phyloP scores from a whole-genome alignment of 2,329 filamentous ascomycete species.

The Pseudocercospora eumusae region DNA sequence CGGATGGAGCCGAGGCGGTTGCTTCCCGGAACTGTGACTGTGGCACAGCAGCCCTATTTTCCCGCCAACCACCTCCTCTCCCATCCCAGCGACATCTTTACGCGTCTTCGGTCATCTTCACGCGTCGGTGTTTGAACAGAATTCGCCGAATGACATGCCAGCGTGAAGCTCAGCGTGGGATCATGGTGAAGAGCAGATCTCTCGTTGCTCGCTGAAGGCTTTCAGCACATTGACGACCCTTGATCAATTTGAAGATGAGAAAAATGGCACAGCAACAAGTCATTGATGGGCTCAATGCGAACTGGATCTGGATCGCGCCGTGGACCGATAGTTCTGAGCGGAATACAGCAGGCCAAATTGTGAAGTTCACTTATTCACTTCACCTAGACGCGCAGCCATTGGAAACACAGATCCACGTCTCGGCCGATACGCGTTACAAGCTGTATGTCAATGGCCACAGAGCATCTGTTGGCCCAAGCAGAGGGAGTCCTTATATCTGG shows the following conservation, averaged over 20 bases:
- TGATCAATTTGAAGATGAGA: neutral
- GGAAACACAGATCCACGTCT: conserved; percentile 36
- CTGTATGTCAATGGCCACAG: conserved; percentile 44
- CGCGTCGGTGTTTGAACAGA: neutral
- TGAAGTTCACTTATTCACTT: conserved; percentile 38
- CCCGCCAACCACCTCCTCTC: neutral
- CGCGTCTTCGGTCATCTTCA: neutral
- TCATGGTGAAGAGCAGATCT: neutral
- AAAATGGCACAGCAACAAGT: conserved; percentile 26
- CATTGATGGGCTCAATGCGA: conserved; percentile 42
- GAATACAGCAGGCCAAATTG: conserved; percentile 42
- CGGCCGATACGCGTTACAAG: conserved; percentile 50
- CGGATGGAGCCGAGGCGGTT: neutral
- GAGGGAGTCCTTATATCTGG: conserved; percentile 42
- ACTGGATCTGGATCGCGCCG: conserved; percentile 44
- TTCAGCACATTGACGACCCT: neutral
- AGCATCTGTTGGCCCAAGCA: conserved; percentile 43
- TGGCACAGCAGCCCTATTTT: neutral
- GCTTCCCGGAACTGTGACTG: neutral
- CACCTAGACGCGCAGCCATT: conserved; percentile 25
- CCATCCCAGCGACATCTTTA: neutral
- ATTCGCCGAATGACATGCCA: neutral
- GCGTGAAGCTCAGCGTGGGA: neutral
- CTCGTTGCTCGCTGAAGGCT: neutral
- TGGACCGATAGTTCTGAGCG: conserved; percentile 40